Conservation (phyloP, 257 asterid species). For the Salvia hispanica region DNA sequence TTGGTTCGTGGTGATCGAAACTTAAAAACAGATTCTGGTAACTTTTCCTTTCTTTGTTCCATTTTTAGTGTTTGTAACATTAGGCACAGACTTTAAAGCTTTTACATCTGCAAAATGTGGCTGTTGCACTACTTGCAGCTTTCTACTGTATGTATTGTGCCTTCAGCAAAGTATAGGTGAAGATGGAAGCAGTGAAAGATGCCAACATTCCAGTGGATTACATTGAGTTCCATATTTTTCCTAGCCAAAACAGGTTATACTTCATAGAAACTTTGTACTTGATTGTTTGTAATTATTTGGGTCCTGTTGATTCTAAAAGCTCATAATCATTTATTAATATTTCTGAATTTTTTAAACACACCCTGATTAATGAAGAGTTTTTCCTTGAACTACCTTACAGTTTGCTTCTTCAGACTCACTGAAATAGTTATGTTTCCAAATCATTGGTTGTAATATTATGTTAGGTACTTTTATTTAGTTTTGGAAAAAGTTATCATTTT, state of each 20-base stretch:
- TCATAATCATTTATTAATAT: conserved; percentile 3
- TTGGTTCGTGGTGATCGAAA: conserved; percentile 25
- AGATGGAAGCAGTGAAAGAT: conserved; percentile 60
- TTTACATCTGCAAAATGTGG: conserved; percentile 8
- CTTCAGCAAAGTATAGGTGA: conserved; percentile 31
- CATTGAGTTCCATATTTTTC: conserved; percentile 72
- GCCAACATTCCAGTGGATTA: conserved; percentile 53
- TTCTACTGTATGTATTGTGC: conserved; percentile 36
- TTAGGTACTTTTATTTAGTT: background rate
- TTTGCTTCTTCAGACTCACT: background rate
- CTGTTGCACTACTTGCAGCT: conserved; percentile 19
- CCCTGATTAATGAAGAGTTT: background rate
- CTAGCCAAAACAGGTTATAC: conserved; percentile 70
- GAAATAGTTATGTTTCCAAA: background rate
- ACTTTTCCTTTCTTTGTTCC: conserved; percentile 5
- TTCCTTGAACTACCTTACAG: background rate
- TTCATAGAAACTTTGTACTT: conserved; percentile 18
- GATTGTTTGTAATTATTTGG: background rate
- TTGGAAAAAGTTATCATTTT: background rate
- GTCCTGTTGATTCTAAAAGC: background rate
- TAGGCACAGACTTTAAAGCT: conserved; percentile 15
- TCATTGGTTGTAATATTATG: conserved; percentile 3
- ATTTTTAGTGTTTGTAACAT: conserved; percentile 5
- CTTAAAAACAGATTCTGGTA: conserved; percentile 29
- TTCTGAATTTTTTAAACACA: background rate